Base-by-base conservation (phyloP, 495 filamentous ascomycete species). In the Neurospora terricola region DNA sequence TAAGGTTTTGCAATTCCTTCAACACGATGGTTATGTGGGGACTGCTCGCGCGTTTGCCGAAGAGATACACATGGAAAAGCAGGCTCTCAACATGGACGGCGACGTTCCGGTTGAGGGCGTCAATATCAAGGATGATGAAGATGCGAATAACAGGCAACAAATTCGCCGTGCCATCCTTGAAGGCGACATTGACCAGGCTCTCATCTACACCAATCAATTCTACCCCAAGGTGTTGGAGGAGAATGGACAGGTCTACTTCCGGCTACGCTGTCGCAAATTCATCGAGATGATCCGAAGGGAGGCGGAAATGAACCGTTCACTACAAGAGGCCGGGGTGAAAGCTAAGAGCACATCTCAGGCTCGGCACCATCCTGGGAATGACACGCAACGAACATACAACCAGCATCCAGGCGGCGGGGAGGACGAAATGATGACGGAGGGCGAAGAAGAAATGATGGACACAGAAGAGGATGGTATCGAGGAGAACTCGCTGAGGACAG, bases 21-120 rank as follows among this genome's bases (percentile, higher is more conserved):
- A 93, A 43, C 96, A 98, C 77, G 96, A 98, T 79, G 96, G 96
- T 72, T 98, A 97, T 75, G 90, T 98, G n/a, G 95, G 97, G 73
- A 97, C 96, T 8, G 94, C 94, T 18, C 88, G 90, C 74, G 93
- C 92, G 0, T 98, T 99, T 82, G 90, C 92, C 8, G 87, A 91
- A 78, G 96, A 98, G 78, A 90, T 97, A 6, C 89, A 89, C 42
- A 84, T 84, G 21, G 94, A 97, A 79, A 88, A 90, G 73, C 82
- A 82, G 73, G 88, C 90, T 9, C 81, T 96, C 38, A 86, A 87
- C 70, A 83, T 87, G 69, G 87, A 87, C 72, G 81, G 84, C 18
- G 81, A 83, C 34, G 82, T 86, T 14, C 80, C 86, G 2, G 75
- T 91, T 48, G 84, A 88, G 72, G 86, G 88, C 38, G 88, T 94